phyloP scores from a whole-genome alignment of 1,284 basidiomycete species.

The Puccinia coronata region DNA sequence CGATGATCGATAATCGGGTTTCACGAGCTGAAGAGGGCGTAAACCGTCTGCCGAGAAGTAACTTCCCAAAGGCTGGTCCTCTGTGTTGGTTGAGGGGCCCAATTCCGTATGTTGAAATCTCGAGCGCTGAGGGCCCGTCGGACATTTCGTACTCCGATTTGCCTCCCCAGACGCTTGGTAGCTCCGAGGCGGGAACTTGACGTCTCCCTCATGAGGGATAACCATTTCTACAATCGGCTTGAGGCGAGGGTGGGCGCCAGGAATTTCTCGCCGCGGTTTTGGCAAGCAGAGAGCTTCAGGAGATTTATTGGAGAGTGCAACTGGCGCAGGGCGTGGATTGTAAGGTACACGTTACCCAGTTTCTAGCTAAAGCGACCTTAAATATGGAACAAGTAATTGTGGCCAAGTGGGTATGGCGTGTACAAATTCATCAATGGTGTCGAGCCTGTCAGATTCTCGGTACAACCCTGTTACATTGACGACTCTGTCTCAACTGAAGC shows the following conservation, averaged over 20 bases:
- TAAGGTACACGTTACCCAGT: too few species aligned
- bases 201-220: slow-evolving; percentile 4
- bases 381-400: too few species aligned
- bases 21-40: slow-evolving; percentile 17
- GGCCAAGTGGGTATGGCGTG: too few species aligned
- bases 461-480: slow-evolving; percentile 5
- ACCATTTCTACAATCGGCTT: not conserved
- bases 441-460: not conserved
- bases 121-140: slow-evolving; percentile 1
- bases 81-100: not conserved
- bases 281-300: too few species aligned
- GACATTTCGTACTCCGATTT: not conserved
- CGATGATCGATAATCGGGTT: not conserved
- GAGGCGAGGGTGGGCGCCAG: not conserved
- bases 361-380: too few species aligned
- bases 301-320: too few species aligned
- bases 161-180: not conserved
- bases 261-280: not conserved
- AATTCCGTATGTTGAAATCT: not conserved
- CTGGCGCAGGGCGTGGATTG: too few species aligned
- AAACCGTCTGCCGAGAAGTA: not conserved
- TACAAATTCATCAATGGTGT: too few species aligned
- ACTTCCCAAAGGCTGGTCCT: not conserved
- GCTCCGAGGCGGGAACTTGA: slow-evolving; percentile 24
- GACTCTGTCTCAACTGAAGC: slow-evolving; percentile 21